phyloP scores from a whole-genome alignment of 345 rosid species.

The Noccaea caerulescens region DNA sequence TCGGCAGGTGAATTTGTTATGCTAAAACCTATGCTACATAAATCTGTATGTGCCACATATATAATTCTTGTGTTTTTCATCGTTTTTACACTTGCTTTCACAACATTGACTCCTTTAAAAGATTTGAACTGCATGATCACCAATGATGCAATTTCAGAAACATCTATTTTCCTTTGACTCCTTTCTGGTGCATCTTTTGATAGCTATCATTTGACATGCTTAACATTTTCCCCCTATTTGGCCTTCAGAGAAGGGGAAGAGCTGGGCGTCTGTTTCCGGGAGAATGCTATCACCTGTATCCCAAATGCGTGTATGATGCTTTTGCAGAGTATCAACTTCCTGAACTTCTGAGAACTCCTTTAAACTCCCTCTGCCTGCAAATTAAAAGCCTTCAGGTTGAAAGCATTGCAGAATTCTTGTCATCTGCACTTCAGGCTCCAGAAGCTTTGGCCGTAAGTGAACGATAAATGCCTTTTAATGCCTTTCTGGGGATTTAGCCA shows the following conservation, averaged over 20 bases:
- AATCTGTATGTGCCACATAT: background rate
- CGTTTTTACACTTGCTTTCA: slow-evolving; percentile 1
- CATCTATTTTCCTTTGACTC: slow-evolving; percentile 10
- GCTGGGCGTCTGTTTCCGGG: slow-evolving; percentile 98
- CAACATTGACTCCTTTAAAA: background rate
- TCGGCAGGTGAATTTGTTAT: slow-evolving; percentile 60
- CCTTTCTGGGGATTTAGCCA: slow-evolving; percentile 4
- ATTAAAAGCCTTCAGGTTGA: slow-evolving; percentile 92
- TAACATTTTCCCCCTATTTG: slow-evolving; percentile 21
- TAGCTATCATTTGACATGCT: slow-evolving; percentile 15
- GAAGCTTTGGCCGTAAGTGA: slow-evolving; percentile 83
- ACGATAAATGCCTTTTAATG: slow-evolving; percentile 5
- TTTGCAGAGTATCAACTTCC: slow-evolving; percentile 98
- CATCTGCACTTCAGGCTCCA: slow-evolving; percentile 96
- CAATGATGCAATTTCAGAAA: slow-evolving; percentile 15
- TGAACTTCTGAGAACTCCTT: slow-evolving; percentile 96
- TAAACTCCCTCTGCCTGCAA: slow-evolving; percentile 99
- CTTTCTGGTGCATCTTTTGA: background rate
- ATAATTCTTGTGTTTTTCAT: background rate
- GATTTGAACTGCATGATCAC: slow-evolving; percentile 19
- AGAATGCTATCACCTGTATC: slow-evolving; percentile 93
- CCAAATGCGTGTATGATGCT: slow-evolving; percentile 88
- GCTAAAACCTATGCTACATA: slow-evolving; percentile 3
- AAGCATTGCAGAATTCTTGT: slow-evolving; percentile 89
- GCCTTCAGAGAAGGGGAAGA: slow-evolving; percentile 86